Evolutionary conservation across 2,329 filamentous ascomycete species (phyloP).

Genomic region (Fusarium sublunatum): DNA sequence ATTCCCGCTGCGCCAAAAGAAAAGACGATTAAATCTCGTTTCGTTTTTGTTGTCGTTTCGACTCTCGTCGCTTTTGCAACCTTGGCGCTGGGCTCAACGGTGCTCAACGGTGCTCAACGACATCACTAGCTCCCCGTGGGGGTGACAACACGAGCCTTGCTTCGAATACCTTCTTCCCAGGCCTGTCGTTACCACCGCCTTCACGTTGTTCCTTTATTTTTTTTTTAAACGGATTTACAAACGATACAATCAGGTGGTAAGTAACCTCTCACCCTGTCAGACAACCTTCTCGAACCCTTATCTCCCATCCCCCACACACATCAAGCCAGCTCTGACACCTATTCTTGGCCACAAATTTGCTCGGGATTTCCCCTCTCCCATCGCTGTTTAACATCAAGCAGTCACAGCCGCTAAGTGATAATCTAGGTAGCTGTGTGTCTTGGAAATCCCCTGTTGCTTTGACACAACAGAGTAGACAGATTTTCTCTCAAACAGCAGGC

Average conservation of each 20-base stretch:
- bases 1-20: constrained; percentile 41
- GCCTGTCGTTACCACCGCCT: constrained; percentile 29
- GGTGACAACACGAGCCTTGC: constrained; percentile 10
- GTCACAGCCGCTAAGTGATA: constrained; percentile 19
- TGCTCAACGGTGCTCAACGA: constrained; percentile 18
- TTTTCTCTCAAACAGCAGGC: constrained; percentile 5
- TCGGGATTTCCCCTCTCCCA: constrained; percentile 22
- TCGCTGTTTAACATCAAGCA: constrained; percentile 18
- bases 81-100: constrained; percentile 15
- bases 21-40: constrained; percentile 24
- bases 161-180: constrained; percentile 14
- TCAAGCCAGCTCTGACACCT: constrained; percentile 31
- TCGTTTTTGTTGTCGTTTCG: constrained; percentile 24
- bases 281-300: constrained; percentile 1
- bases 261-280: neutral
- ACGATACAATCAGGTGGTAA: constrained; percentile 1
- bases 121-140: constrained; percentile 15
- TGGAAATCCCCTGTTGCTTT: constrained; percentile 29
- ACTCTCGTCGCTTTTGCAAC: constrained; percentile 19
- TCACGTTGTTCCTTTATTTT: constrained; percentile 1
- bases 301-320: constrained; percentile 19
- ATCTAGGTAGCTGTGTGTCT: constrained; percentile 23
- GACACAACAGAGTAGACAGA: constrained; percentile 11
- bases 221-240: neutral
- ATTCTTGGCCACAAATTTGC: constrained; percentile 34